Conservation (phyloP, 2,329 filamentous ascomycete genomes). For the Lasiodiplodia hormozganensis region DNA sequence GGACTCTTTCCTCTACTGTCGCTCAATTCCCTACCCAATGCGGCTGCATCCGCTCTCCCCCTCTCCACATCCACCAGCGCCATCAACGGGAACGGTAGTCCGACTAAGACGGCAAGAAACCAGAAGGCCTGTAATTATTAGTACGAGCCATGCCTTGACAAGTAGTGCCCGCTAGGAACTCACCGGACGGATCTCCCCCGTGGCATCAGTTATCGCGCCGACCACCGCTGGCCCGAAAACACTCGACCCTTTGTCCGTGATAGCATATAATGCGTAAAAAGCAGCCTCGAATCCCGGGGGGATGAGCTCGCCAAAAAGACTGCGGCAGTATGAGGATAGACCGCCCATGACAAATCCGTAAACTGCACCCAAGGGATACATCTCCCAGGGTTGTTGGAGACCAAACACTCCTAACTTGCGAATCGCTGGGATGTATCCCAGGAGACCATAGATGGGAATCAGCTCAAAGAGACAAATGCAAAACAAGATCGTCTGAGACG, state of each 20-base stretch:
- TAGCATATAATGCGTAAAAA: conserved; percentile 95
- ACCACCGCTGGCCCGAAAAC: conserved; percentile 95
- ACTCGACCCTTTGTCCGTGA: conserved; percentile 95
- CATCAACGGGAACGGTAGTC: conserved; percentile 83
- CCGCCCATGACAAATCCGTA: conserved; percentile 97
- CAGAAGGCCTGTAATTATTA: conserved; percentile 70
- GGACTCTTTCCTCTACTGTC: conserved; percentile 29
- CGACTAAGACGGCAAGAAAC: conserved; percentile 87
- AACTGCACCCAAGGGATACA: conserved; percentile 89
- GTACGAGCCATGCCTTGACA: conserved; percentile 7
- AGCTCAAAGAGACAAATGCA: conserved; percentile 91
- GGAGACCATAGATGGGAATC: conserved; percentile 88
- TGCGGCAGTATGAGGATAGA: conserved; percentile 87
- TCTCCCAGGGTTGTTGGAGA: conserved; percentile 94
- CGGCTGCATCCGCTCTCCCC: conserved; percentile 51
- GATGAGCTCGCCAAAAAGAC: conserved; percentile 90
- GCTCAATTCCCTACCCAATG: conserved; percentile 48
- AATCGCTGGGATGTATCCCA: conserved; percentile 86
- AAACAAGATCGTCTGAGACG: conserved; percentile 88
- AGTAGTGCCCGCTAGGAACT: conserved; percentile 30
- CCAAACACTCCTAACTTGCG: conserved; percentile 77
- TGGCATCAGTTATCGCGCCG: conserved; percentile 83
- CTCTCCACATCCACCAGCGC: conserved; percentile 81
- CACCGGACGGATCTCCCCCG: conserved; percentile 56
- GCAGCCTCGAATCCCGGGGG: conserved; percentile 93